Evolutionary conservation across 768 basidiomycete species (phyloP).

Genomic region (Russula sp.): DNA sequence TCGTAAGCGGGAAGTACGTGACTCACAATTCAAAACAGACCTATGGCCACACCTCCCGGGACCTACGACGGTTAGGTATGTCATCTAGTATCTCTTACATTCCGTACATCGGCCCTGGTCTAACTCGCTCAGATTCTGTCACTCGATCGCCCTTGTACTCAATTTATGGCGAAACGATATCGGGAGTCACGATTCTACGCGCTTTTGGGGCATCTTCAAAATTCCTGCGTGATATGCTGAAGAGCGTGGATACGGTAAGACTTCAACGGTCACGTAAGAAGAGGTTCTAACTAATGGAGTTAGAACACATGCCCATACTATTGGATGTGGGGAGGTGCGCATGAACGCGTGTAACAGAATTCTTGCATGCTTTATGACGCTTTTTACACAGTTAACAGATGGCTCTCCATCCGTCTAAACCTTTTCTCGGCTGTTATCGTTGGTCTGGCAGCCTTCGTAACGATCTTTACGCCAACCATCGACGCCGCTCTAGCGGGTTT

Average conservation of each 20-base stretch:
- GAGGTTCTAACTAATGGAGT: neutral
- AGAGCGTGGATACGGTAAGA: slow-evolving; percentile 62
- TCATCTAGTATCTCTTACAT: slow-evolving; percentile 2
- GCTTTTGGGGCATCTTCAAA: slow-evolving; percentile 87
- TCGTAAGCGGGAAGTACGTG: neutral
- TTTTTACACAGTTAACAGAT: slow-evolving; percentile 68
- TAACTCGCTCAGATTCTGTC: slow-evolving; percentile 30
- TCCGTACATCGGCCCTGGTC: neutral
- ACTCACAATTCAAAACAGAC: slow-evolving; percentile 29
- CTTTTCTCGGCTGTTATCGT: slow-evolving; percentile 65
- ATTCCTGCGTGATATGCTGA: slow-evolving; percentile 77
- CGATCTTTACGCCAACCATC: slow-evolving; percentile 61
- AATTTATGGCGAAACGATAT: slow-evolving; percentile 46
- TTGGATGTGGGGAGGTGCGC: slow-evolving; percentile 83
- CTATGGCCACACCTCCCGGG: slow-evolving; percentile 84
- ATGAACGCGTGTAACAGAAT: neutral
- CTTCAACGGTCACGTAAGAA: neutral
- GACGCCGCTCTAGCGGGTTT: slow-evolving; percentile 82
- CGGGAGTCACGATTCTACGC: slow-evolving; percentile 49
- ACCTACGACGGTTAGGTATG: slow-evolving; percentile 72
- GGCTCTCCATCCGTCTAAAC: slow-evolving; percentile 86
- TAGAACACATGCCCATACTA: slow-evolving; percentile 68
- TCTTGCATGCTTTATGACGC: slow-evolving; percentile 1
- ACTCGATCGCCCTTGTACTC: slow-evolving; percentile 46
- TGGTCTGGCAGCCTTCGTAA: slow-evolving; percentile 61